Evolutionary conservation across 345 rosid species (phyloP), one percentile per base, ranked within the genome.

Genomic region (Passiflora organensis): DNA sequence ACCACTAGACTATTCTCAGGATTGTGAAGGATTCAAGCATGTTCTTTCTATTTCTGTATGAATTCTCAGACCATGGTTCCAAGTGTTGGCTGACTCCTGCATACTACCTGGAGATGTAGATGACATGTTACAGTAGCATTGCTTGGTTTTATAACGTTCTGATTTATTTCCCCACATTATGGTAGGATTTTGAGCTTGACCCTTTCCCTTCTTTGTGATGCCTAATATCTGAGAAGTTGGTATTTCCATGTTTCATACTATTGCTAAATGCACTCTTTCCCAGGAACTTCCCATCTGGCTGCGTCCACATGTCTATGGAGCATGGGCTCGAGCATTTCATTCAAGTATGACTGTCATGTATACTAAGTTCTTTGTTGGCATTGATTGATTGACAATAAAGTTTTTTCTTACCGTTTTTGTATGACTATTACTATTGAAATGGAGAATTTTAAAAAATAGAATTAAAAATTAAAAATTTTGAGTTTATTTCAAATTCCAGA

Each of bases 271-370:
- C 34, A 56, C 18, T 9, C 53, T 42, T 41, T 66, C 62, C 55
- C 67, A 86, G 99, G 94, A 93, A 71, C 69, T 81, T 77, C 99
- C 96, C 14, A 67, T 78, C 53, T 80, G 84, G 90, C 37, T 89
- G 82, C 91, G 96, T 37, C 91, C 96, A 1, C 67, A 62, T 81
- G 82, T 85, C 43, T 82, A 90, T 65, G 78, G 62, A 80, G 89
- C 95, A 1, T 93, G 96, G 96, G 89, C 96, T 48, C 91, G 89
- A 8, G 96, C 99, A 45, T 89, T 89, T 60, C 99, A 84, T 70
- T 76, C 96, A 74, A 82, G 96, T 89, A 86, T 50, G 80, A 58
- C 58, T 44, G 9, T 44, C 62, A 50, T 17, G 49, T 53, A 56
- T 71, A 46, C 20, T 36, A 32, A 2, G 53, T 36, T 18, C 1